Evolutionary conservation across 163 green algal genomes (phyloP).

Genomic region (Scenedesmus sp.): DNA sequence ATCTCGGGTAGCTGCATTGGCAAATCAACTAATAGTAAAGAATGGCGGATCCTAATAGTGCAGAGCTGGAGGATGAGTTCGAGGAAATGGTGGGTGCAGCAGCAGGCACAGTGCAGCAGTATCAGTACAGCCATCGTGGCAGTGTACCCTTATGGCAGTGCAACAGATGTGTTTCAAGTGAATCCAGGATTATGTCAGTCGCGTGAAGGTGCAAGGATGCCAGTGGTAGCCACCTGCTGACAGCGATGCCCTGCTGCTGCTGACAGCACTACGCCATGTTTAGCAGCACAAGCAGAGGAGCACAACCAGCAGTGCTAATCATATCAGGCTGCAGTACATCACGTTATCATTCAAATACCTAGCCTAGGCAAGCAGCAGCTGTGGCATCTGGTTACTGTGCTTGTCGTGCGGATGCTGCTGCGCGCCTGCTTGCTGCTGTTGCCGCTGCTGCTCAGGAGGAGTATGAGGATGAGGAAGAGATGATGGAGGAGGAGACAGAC

Average conservation of each 20-base stretch:
- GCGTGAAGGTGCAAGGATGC: not conserved
- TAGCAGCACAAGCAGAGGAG: not conserved
- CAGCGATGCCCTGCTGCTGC: not conserved
- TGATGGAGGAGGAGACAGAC: slow-evolving; percentile 25
- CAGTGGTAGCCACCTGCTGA: not conserved
- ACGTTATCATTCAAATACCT: not conserved
- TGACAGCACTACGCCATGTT: not conserved
- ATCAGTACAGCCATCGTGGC: not conserved
- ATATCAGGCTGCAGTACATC: not conserved
- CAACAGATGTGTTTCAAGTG: not conserved
- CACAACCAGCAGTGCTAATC: not conserved
- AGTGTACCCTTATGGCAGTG: not conserved
- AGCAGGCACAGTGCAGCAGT: not conserved
- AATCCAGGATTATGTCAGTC: not conserved
- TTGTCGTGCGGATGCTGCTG: not conserved
- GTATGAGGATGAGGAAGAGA: slow-evolving; percentile 40
- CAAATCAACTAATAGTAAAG: not conserved
- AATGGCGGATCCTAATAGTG: too few species aligned
- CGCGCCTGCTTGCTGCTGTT: not conserved
- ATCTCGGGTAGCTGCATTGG: not conserved
- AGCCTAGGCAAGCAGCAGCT: not conserved
- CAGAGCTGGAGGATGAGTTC: slow-evolving; percentile 40
- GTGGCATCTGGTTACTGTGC: not conserved
- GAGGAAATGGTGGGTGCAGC: slow-evolving; percentile 42
- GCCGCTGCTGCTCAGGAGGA: slow-evolving; percentile 28